A percentile compares a stretch with the other conserved stretches of the same genome.
Conservation (phyloP, 2,329 filamentous ascomycete genomes). For the Neofusicoccum cordaticola region DNA sequence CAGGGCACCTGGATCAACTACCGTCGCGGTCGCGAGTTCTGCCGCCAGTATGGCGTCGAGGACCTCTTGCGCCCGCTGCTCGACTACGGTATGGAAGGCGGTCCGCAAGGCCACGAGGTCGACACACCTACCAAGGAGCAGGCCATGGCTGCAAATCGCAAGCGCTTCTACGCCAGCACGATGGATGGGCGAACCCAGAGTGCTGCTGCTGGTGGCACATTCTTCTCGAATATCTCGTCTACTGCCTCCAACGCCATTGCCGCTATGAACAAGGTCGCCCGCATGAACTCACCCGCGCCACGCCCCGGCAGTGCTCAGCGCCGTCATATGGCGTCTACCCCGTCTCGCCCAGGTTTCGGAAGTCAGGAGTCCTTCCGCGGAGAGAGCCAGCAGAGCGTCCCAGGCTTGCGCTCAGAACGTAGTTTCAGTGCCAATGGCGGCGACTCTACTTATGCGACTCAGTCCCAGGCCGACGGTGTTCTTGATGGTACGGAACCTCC, state of each 20-base stretch:
- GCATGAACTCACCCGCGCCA: constrained; percentile 82
- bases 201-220: constrained; percentile 70
- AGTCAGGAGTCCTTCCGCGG: constrained; percentile 65
- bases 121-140: constrained; percentile 98
- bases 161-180: constrained; percentile 80
- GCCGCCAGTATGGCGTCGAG: constrained; percentile 73
- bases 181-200: constrained; percentile 66
- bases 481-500: constrained; percentile 69
- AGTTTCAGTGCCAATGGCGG: constrained; percentile 59
- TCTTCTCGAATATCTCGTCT: constrained; percentile 94
- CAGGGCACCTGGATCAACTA: constrained; percentile 99
- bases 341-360: constrained; percentile 63
- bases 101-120: constrained; percentile 68
- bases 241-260: constrained; percentile 91
- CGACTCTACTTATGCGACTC: constrained; percentile 69
- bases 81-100: constrained; percentile 72
- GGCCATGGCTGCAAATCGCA: constrained; percentile 88
- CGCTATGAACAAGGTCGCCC: constrained; percentile 87
- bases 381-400: constrained; percentile 77
- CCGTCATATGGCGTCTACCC: constrained; percentile 68
- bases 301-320: constrained; percentile 61
- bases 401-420: constrained; percentile 69
- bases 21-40: constrained; percentile 87
- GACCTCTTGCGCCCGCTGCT: constrained; percentile 71
- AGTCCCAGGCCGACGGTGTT: constrained; percentile 18